A percentile compares a stretch with the other conserved stretches of the same genome.
Conservation (phyloP, 2,329 filamentous ascomycete species). For the Thelonectria olida region DNA sequence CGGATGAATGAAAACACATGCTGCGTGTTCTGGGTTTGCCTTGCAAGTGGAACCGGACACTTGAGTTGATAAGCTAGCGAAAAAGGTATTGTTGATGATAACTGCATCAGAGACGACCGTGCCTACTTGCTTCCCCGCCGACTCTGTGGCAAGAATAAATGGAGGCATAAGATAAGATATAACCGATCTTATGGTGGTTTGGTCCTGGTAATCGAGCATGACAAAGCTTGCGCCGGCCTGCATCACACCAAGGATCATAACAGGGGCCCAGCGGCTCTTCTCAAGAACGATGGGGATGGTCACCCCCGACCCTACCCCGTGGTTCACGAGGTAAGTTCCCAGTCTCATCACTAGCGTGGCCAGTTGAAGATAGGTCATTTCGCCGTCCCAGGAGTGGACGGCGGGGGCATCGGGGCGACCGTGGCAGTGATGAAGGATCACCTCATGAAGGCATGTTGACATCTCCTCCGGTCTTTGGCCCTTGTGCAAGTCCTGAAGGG, state of each 20-base stretch:
- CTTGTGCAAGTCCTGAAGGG: slow-evolving; percentile 64
- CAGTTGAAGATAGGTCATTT: slow-evolving; percentile 53
- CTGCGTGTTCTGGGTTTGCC: slow-evolving; percentile 56
- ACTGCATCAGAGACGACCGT: slow-evolving; percentile 52
- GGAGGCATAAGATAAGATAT: slow-evolving; percentile 55
- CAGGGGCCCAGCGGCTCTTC: slow-evolving; percentile 74
- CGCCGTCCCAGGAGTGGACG: slow-evolving; percentile 56
- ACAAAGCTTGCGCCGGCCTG: slow-evolving; percentile 66
- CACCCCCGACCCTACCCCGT: slow-evolving; percentile 61
- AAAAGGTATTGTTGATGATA: slow-evolving; percentile 53
- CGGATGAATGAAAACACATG: slow-evolving; percentile 70
- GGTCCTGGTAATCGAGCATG: slow-evolving; percentile 57
- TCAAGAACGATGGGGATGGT: slow-evolving; percentile 74
- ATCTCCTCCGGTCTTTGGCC: slow-evolving; percentile 50
- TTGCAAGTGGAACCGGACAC: slow-evolving; percentile 41
- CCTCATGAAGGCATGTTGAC: slow-evolving; percentile 54
- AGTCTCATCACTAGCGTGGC: slow-evolving; percentile 49
- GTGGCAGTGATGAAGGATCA: slow-evolving; percentile 53
- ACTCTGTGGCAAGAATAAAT: slow-evolving; percentile 56
- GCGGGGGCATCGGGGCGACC: slow-evolving; percentile 51
- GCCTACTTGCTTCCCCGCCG: slow-evolving; percentile 50
- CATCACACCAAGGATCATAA: slow-evolving; percentile 74
- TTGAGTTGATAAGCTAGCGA: slow-evolving; percentile 47
- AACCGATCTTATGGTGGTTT: slow-evolving; percentile 51
- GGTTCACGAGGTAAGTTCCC: slow-evolving; percentile 56